Evolutionary conservation across 1,284 basidiomycete genomes (phyloP).

Genomic region (Phellinidium pouzarii): DNA sequence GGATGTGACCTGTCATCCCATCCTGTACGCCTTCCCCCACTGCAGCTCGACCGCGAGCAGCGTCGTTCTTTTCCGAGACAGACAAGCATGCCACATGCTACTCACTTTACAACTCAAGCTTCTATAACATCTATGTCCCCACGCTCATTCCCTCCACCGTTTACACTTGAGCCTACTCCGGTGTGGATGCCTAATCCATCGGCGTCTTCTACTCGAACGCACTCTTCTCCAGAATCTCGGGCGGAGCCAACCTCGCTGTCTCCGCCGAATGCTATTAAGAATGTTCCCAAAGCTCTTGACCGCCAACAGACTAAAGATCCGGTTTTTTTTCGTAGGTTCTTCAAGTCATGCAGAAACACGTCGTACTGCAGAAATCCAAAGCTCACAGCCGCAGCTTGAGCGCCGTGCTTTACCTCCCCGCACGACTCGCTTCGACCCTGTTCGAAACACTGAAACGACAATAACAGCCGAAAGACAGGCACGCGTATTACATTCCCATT

Average conservation of each 20-base stretch:
- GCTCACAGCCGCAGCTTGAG: slow-evolving; percentile 1
- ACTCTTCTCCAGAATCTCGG: background rate
- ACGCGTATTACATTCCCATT: slow-evolving; percentile 7
- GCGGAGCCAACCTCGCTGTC: slow-evolving; percentile 2
- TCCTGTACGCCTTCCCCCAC: slow-evolving; percentile 11
- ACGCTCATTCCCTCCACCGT: slow-evolving; percentile 14
- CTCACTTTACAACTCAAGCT: background rate
- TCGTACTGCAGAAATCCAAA: background rate
- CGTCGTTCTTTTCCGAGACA: background rate
- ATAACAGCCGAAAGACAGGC: background rate
- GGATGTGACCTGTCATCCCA: background rate
- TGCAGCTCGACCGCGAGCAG: slow-evolving; percentile 4
- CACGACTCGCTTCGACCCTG: slow-evolving; percentile 15
- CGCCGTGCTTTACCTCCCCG: slow-evolving; percentile 7
- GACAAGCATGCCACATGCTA: background rate
- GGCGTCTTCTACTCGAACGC: background rate
- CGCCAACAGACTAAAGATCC: background rate
- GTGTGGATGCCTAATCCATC: slow-evolving; percentile 6
- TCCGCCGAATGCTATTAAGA: slow-evolving; percentile 1
- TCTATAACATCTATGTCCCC: background rate
- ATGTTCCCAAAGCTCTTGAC: background rate
- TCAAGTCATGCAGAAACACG: slow-evolving; percentile 2
- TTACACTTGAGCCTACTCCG: slow-evolving; percentile 16
- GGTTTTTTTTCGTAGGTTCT: slow-evolving; percentile 1
- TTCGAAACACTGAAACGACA: slow-evolving; percentile 10